Evolutionary conservation across 2,329 filamentous ascomycete genomes (phyloP).

Genomic region (Fusarium dimerum): DNA sequence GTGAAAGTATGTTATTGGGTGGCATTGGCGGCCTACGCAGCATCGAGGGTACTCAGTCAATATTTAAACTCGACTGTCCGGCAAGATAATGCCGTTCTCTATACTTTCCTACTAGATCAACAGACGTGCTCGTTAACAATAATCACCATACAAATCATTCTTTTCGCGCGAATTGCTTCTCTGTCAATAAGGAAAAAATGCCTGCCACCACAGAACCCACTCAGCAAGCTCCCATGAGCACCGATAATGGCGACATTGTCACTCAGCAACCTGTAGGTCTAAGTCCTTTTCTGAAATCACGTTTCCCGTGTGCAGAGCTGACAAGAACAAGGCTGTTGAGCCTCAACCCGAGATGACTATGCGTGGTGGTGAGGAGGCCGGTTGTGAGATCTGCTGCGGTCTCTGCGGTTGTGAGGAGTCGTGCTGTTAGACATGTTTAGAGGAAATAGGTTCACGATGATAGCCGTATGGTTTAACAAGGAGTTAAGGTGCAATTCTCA

Average conservation of each 20-base stretch:
- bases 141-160: too few relatives aligned
- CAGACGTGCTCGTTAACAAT: not conserved
- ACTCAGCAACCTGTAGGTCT: constrained; percentile 44
- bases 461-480: not conserved
- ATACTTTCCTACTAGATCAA: not conserved
- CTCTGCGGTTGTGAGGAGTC: constrained; percentile 46
- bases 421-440: constrained; percentile 37
- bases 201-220: constrained; percentile 42
- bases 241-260: constrained; percentile 37
- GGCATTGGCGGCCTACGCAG: not conserved
- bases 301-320: not conserved
- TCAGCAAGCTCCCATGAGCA: constrained; percentile 47
- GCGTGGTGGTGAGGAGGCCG: constrained; percentile 47
- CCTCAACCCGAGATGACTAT: constrained; percentile 46
- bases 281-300: not conserved
- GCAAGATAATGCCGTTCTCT: not conserved
- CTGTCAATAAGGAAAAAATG: constrained; percentile 31
- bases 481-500: not conserved
- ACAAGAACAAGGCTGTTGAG: constrained; percentile 30
- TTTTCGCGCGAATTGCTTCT: not conserved
- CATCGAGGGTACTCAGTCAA: not conserved
- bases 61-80: not conserved
- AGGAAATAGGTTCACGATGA: not conserved
- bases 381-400: constrained; percentile 48
- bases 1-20: not conserved